Percentiles rank a stretch among this genome's conserved stretches.
phyloP scores from a whole-genome alignment of 768 basidiomycete species.

The Mrakia hoshinonis region DNA sequence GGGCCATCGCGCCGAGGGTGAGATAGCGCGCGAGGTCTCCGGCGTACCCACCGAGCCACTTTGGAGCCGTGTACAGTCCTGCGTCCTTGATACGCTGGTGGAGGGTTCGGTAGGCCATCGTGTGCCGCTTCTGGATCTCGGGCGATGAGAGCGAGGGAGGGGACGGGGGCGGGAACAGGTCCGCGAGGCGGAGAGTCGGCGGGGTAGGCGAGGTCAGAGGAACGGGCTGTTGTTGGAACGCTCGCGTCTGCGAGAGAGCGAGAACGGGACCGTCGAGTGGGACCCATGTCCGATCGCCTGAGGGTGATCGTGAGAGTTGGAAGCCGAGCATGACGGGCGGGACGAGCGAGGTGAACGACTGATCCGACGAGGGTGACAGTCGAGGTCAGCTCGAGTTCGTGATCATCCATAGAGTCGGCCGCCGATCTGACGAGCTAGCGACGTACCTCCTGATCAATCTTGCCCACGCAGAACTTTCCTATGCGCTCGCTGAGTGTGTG shows the following conservation, averaged over 20 bases:
- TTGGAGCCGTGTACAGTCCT: constrained; percentile 64
- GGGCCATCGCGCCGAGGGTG: constrained; percentile 49
- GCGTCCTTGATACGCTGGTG: constrained; percentile 64
- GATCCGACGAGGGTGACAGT: background rate
- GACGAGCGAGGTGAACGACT: constrained; percentile 49
- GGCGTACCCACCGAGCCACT: constrained; percentile 75
- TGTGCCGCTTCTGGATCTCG: constrained; percentile 12
- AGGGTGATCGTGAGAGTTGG: background rate
- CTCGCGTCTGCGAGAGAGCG: constrained; percentile 41
- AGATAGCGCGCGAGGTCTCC: constrained; percentile 75
- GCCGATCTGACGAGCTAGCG: background rate
- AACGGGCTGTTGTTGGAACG: constrained; percentile 42
- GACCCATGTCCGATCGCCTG: constrained; percentile 19
- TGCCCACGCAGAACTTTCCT: constrained; percentile 27
- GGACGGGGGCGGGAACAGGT: constrained; percentile 19
- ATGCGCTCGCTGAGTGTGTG: constrained; percentile 51
- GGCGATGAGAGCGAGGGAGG: background rate
- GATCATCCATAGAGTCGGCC: no score
- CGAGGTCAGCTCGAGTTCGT: background rate
- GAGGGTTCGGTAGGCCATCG: constrained; percentile 65
- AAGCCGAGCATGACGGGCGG: constrained; percentile 79
- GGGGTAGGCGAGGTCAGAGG: background rate
- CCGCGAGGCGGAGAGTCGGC: background rate
- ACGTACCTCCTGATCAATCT: background rate
- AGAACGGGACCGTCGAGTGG: constrained; percentile 21